phyloP scores from a whole-genome alignment of 1,284 basidiomycete species.

The Apiotrichum gamsii region DNA sequence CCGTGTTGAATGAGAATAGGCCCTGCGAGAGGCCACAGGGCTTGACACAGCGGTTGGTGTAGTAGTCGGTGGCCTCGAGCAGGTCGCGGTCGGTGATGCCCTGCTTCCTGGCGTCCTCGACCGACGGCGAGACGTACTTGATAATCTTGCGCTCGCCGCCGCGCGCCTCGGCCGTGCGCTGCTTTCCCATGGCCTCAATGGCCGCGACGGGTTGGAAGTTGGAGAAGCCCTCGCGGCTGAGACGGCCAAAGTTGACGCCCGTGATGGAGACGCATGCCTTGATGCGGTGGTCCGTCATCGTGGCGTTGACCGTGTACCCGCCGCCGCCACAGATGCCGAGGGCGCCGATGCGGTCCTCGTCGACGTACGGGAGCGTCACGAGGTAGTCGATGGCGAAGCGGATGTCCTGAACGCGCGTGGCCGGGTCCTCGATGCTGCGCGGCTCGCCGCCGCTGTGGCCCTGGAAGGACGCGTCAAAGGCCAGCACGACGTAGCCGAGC shows the following conservation, averaged over 20 bases:
- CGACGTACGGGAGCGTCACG: constrained; percentile 3
- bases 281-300: constrained; percentile 11
- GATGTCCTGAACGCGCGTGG: constrained; percentile 4
- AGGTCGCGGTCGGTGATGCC: constrained; percentile 1
- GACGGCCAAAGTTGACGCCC: constrained; percentile 6
- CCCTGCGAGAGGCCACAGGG: neutral
- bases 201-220: constrained; percentile 1
- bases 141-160: neutral
- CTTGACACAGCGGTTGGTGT: neutral
- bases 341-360: constrained; percentile 7
- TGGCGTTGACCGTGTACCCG: constrained; percentile 3
- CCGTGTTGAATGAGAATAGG: constrained; percentile 2
- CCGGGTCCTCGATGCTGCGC: constrained; percentile 6
- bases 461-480: constrained; percentile 10
- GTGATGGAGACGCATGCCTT: constrained; percentile 5
- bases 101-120: constrained; percentile 1
- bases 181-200: neutral
- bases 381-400: constrained; percentile 9
- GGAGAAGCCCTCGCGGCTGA: constrained; percentile 3
- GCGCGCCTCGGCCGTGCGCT: constrained; percentile 5
- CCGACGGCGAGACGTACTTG: neutral
- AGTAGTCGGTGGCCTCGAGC: constrained; percentile 4
- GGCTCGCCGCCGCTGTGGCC: constrained; percentile 4
- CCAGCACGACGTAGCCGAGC: constrained; percentile 2
- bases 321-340: constrained; percentile 8